Evolutionary conservation across 257 asterid species (phyloP).

Genomic region (Penstemon barbatus): DNA sequence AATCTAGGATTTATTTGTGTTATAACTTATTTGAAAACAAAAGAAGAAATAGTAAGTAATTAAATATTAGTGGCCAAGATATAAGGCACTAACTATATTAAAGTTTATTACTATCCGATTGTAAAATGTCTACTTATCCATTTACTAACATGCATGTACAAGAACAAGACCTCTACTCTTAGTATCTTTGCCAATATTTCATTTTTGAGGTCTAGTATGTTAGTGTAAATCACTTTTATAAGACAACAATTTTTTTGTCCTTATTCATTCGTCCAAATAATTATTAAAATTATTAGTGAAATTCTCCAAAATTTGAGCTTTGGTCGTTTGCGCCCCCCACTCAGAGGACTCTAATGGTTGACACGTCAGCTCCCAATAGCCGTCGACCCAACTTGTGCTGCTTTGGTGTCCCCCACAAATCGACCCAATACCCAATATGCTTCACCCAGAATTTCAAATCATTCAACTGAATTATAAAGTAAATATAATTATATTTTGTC

Average conservation of each 20-base stretch:
- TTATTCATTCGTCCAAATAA: background rate
- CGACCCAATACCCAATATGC: background rate
- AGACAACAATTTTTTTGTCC: background rate
- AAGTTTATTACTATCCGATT: background rate
- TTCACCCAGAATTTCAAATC: background rate
- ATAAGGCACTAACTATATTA: too few relatives aligned
- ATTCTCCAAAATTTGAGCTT: background rate
- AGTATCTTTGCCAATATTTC: too few relatives aligned
- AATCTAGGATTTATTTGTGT: too few relatives aligned
- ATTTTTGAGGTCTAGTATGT: too few relatives aligned
- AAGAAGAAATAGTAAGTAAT: too few relatives aligned
- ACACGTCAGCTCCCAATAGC: conserved; percentile 36
- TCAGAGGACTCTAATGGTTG: conserved; percentile 10
- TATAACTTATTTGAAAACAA: too few relatives aligned
- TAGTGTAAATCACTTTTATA: background rate
- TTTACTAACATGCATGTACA: too few relatives aligned
- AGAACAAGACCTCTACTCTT: too few relatives aligned
- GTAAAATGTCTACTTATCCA: background rate
- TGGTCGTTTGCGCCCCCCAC: background rate
- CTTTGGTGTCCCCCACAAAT: conserved; percentile 26
- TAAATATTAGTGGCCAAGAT: too few relatives aligned
- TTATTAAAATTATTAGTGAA: too few relatives aligned
- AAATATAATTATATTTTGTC: background rate
- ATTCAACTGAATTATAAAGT: background rate
- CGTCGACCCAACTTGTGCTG: conserved; percentile 24